Conservation (phyloP, 139 green algal genomes). For the Chlamydomonas incerta region DNA sequence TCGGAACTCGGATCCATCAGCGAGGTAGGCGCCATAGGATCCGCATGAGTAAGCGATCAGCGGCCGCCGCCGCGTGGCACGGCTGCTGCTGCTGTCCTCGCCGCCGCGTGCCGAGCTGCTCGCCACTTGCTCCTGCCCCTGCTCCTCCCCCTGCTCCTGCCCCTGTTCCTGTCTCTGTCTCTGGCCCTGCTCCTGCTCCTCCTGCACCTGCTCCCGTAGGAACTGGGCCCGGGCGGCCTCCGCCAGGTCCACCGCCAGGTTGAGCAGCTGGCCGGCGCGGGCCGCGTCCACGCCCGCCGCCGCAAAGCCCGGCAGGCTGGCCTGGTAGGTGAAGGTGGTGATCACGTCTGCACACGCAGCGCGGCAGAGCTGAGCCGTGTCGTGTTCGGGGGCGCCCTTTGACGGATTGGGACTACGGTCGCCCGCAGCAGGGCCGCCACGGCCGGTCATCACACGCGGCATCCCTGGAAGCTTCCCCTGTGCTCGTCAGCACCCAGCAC, state of each 20-base stretch:
- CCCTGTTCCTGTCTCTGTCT: background rate
- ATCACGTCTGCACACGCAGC: slow-evolving; percentile 19
- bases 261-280: slow-evolving; percentile 23
- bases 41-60: slow-evolving; percentile 57
- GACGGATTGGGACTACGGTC: too few relatives aligned
- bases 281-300: slow-evolving; percentile 18
- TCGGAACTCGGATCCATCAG: slow-evolving; percentile 54
- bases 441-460: too few relatives aligned
- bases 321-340: slow-evolving; percentile 61
- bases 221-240: slow-evolving; percentile 27
- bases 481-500: too few relatives aligned
- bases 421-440: too few relatives aligned
- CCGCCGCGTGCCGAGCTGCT: too few relatives aligned
- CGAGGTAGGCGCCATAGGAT: slow-evolving; percentile 48
- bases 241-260: slow-evolving; percentile 38
- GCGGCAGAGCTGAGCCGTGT: too few relatives aligned
- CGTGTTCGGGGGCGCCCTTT: too few relatives aligned
- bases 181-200: background rate
- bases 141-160: too few relatives aligned
- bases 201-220: slow-evolving; percentile 13
- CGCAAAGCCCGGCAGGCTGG: slow-evolving; percentile 44
- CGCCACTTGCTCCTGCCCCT: too few relatives aligned
- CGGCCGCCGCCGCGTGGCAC: background rate
- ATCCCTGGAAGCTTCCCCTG: too few relatives aligned
- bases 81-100: background rate